Evolutionary conservation across 2,329 filamentous ascomycete genomes (phyloP).

Genomic region (Gremmenia infestans): DNA sequence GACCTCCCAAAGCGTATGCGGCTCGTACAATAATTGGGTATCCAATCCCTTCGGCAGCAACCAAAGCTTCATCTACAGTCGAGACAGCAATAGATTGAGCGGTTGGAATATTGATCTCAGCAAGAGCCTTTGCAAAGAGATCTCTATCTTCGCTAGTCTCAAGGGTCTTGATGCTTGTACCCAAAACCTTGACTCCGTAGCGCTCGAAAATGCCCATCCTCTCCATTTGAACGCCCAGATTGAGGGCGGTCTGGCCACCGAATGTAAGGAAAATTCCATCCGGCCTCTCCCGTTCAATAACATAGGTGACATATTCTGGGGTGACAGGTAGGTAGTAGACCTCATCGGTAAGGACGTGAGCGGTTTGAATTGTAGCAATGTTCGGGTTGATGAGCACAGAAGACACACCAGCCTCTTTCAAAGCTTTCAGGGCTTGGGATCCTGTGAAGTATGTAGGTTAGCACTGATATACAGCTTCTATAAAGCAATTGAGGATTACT

Average conservation of each 20-base stretch:
- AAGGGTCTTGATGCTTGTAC: conserved; percentile 89
- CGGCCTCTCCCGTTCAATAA: conserved; percentile 91
- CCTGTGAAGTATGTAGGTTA: conserved; percentile 47
- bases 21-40: conserved; percentile 98
- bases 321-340: conserved; percentile 98
- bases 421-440: conserved; percentile 90
- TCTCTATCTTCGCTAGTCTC: conserved; percentile 96
- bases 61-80: conserved; percentile 86
- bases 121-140: conserved; percentile 89
- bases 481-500: not conserved
- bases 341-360: conserved; percentile 92
- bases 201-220: conserved; percentile 92
- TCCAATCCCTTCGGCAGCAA: conserved; percentile 79
- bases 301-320: conserved; percentile 93
- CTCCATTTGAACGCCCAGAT: conserved; percentile 96
- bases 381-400: conserved; percentile 97
- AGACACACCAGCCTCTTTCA: conserved; percentile 89
- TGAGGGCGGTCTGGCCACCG: conserved; percentile 94
- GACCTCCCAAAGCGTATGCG: conserved; percentile 90
- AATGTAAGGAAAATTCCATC: conserved; percentile 98
- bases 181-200: conserved; percentile 91
- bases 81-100: conserved; percentile 91
- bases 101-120: conserved; percentile 96
- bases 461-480: conserved; percentile 2
- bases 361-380: conserved; percentile 96